A percentile compares a stretch with the other conserved stretches of the same genome.
These are phyloP conservation scores for Alternaria tenuissima DNA, from an alignment of 2,329 filamentous ascomycete species.

Conservation along the genomic window DNA sequence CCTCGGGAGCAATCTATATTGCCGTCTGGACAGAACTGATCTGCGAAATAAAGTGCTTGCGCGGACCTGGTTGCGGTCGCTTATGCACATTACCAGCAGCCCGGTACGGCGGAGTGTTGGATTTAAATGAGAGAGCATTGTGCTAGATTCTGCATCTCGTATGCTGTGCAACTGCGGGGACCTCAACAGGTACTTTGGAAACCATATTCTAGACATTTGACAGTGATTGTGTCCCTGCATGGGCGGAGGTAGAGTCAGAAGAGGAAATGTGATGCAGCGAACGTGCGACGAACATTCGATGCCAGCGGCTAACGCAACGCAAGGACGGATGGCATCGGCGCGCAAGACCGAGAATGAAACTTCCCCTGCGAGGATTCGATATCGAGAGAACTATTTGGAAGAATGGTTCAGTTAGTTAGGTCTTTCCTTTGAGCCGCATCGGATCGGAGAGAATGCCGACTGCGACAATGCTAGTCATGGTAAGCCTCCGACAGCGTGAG, in stretches of 20 bases:
- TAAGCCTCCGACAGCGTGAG: not conserved
- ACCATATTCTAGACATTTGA: constrained; percentile 3
- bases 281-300: constrained; percentile 12
- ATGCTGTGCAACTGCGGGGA: constrained; percentile 18
- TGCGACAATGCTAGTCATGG: not conserved
- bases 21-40: constrained; percentile 23
- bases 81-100: constrained; percentile 29
- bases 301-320: not conserved
- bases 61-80: constrained; percentile 18
- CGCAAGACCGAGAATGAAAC: not conserved
- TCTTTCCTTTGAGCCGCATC: constrained; percentile 13
- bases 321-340: constrained; percentile 4
- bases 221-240: constrained; percentile 7
- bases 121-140: constrained; percentile 29
- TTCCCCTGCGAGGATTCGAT: not conserved
- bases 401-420: not conserved
- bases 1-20: constrained; percentile 12
- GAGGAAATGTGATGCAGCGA: not conserved
- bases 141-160: constrained; percentile 25
- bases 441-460: constrained; percentile 12
- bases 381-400: not conserved
- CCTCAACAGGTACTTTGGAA: constrained; percentile 19
- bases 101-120: constrained; percentile 26
- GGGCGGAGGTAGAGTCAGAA: constrained; percentile 6
- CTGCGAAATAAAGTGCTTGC: constrained; percentile 29